phyloP scores from a whole-genome alignment of 768 basidiomycete genomes.

The Mycena rebaudengoi region DNA sequence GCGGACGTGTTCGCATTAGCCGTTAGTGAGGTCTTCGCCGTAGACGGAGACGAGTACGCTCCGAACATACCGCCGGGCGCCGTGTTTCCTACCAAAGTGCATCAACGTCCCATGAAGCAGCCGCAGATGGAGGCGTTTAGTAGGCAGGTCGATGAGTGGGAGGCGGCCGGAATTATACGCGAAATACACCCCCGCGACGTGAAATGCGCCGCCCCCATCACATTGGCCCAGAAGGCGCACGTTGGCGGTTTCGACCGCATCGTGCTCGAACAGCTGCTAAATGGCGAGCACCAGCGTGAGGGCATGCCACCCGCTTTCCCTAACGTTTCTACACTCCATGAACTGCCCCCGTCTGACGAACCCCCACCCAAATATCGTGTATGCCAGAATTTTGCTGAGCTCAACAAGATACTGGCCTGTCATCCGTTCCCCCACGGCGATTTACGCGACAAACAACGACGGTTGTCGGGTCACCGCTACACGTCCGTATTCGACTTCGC shows the following conservation, averaged over 20 bases:
- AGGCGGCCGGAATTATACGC: conserved; percentile 41
- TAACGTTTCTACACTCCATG: neutral
- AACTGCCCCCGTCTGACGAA: too few relatives aligned
- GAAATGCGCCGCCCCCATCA: conserved; percentile 41
- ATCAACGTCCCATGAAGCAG: conserved; percentile 38
- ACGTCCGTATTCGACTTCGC: conserved; percentile 46
- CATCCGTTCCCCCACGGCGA: conserved; percentile 45
- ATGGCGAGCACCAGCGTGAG: conserved; percentile 30
- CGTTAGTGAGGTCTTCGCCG: too few relatives aligned
- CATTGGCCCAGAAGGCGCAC: conserved; percentile 44
- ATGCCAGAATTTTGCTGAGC: conserved; percentile 45
- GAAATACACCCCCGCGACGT: conserved; percentile 38
- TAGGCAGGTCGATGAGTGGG: conserved; percentile 42
- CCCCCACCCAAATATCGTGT: conserved; percentile 43
- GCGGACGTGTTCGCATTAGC: too few relatives aligned
- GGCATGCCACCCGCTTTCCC: conserved; percentile 29
- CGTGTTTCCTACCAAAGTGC: conserved; percentile 32
- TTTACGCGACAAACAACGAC: conserved; percentile 46
- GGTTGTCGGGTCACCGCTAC: conserved; percentile 44
- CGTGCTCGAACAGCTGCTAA: conserved; percentile 37
- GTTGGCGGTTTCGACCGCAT: conserved; percentile 36
- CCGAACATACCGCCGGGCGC: conserved; percentile 39
- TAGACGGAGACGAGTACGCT: conserved; percentile 32
- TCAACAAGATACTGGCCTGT: conserved; percentile 42
- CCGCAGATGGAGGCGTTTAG: conserved; percentile 40